Evolutionary conservation across 495 filamentous ascomycete genomes (phyloP), one percentile per base, ranked within the genome.

Genomic region (Xylaria acuta): DNA sequence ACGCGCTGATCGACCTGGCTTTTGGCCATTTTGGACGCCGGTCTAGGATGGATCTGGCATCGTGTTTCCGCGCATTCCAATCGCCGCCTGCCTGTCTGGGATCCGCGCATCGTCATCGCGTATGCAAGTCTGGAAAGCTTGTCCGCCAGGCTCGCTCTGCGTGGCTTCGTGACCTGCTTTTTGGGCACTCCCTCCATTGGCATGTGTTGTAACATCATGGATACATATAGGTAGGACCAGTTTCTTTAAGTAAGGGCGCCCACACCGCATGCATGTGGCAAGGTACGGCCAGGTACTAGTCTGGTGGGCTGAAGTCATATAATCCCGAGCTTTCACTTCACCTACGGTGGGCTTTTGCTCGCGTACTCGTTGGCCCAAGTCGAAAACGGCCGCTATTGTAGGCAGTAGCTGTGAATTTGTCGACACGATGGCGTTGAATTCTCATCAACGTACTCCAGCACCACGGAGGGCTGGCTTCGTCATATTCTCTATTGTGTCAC

Each of bases 401-500:
- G 45, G 59, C 47, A 56, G 43, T 71, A 64, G 59, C 59, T 30
- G 62, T 40, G 16, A 71, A 56, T 22, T 34, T 47, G 16, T 41
- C 70, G 14, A 27, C 27, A 60, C 27, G 27, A 72, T 72, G 70
- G 63, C 36, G 62, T 9, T n/a, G 40, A 59, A 36, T 20, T 36
- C 70, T 47, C 18, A 49, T 18, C 70, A 66, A 60, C 63, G 47
- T 38, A 5, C 51, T 54, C 12, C 53, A 32, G 32, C 59, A n/a
- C 54, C 63, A 36, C 64, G 54, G 56, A 73, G 76, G 62, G 56
- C 72, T 32, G 22, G 71, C 32, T 22, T 79, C 9, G 51, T 70
- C 58, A 72, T 77, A 65, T 41, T 79, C 20, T 72, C 77, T 6
- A 45, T 79, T 36, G 69, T 78, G 49, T 78, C 76, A 18, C 67